Percentiles rank a stretch among this genome's conserved stretches.
These are phyloP conservation scores for Zymoseptoria tritici DNA, from an alignment of 2,329 filamentous ascomycete species.

Conservation along the genomic window DNA sequence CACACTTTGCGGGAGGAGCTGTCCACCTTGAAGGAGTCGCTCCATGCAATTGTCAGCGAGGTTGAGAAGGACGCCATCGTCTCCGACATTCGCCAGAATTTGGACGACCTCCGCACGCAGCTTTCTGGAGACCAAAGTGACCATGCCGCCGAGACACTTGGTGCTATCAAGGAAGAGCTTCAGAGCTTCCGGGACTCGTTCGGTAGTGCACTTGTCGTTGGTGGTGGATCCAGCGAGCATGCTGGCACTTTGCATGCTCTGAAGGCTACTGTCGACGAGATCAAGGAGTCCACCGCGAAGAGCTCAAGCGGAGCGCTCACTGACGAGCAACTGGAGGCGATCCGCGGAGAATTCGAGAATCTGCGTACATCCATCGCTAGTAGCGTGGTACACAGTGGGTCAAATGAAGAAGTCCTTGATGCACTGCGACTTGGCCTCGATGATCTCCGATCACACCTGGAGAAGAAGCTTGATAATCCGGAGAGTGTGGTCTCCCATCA, in stretches of 20 bases:
- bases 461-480: slow-evolving; percentile 47
- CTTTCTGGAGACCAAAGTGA: slow-evolving; percentile 34
- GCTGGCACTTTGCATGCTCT: slow-evolving; percentile 22
- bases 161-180: slow-evolving; percentile 37
- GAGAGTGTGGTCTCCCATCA: slow-evolving; percentile 46
- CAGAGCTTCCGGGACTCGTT: slow-evolving; percentile 38
- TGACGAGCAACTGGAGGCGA: slow-evolving; percentile 46
- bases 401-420: slow-evolving; percentile 43
- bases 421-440: slow-evolving; percentile 44
- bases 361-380: slow-evolving; percentile 37
- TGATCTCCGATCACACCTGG: slow-evolving; percentile 42
- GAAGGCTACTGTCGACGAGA: slow-evolving; percentile 30
- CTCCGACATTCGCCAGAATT: slow-evolving; percentile 51
- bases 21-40: slow-evolving; percentile 51
- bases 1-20: slow-evolving; percentile 53
- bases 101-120: slow-evolving; percentile 37
- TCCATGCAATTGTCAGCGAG: slow-evolving; percentile 45
- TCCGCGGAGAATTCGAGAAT: slow-evolving; percentile 45
- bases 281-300: slow-evolving; percentile 30
- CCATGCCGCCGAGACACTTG: slow-evolving; percentile 35
- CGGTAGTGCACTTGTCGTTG: slow-evolving; percentile 35
- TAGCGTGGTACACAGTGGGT: slow-evolving; percentile 34
- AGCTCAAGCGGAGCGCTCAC: slow-evolving; percentile 28
- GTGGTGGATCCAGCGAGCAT: slow-evolving; percentile 20
- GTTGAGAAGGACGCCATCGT: slow-evolving; percentile 55